These are phyloP conservation scores for Lachnellula cervina DNA, from an alignment of 2,329 filamentous ascomycete species.

Conservation along the genomic window DNA sequence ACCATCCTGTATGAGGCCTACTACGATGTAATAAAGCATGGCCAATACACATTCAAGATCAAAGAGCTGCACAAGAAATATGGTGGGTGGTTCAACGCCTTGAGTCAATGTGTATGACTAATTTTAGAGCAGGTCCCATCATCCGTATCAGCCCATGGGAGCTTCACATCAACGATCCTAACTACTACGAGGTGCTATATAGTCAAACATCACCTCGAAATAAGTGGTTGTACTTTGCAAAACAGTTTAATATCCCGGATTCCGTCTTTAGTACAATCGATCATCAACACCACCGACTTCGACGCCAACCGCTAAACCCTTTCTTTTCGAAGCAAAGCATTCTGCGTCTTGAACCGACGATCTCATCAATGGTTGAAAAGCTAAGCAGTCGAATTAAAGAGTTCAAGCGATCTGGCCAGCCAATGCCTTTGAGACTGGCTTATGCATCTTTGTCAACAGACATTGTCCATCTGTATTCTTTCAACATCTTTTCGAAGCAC, in stretches of 20 bases:
- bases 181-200: slow-evolving; percentile 2
- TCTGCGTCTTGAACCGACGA: slow-evolving; percentile 15
- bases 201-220: slow-evolving; percentile 3
- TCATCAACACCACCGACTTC: slow-evolving; percentile 20
- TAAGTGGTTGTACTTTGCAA: slow-evolving; percentile 3
- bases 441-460: slow-evolving; percentile 24
- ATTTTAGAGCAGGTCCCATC: slow-evolving; percentile 2
- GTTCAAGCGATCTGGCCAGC: slow-evolving; percentile 14
- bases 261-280: slow-evolving; percentile 17
- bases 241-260: slow-evolving; percentile 4
- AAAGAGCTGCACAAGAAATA: slow-evolving; percentile 16
- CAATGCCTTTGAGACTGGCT: slow-evolving; percentile 12
- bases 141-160: slow-evolving; percentile 8
- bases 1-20: slow-evolving; percentile 24
- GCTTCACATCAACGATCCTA: slow-evolving; percentile 8
- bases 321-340: slow-evolving; percentile 24
- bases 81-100: slow-evolving; percentile 3
- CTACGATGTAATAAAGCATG: slow-evolving; percentile 19
- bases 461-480: slow-evolving; percentile 28
- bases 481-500: slow-evolving; percentile 22
- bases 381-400: slow-evolving; percentile 16
- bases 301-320: slow-evolving; percentile 20
- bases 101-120: neutral
- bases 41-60: slow-evolving; percentile 15
- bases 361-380: slow-evolving; percentile 18